Base-by-base conservation (phyloP, 2,329 filamentous ascomycete species). In the Cadophora luteo-olivacea region DNA sequence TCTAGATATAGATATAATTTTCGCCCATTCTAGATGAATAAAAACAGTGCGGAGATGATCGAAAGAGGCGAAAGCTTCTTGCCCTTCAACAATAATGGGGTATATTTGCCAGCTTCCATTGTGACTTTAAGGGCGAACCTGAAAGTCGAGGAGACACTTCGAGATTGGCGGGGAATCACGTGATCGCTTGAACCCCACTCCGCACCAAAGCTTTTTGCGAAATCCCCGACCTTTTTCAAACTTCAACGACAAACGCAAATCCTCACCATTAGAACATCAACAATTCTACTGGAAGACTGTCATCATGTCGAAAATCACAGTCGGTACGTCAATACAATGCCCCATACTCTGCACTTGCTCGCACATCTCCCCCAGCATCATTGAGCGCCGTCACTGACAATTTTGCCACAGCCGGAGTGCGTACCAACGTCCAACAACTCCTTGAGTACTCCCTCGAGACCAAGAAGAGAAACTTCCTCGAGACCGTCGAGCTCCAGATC, bases 401-500 rank as follows among this genome's bases (percentile, higher is more conserved):
- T 60, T 66, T 69, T 69, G 82, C 79, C 84, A 84, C 89, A 87
- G 93, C 93, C 89, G 93, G 94, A 92, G 94, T 97, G 89, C 93
- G 94, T 89, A 87, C 89, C 83, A 95, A 98, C 87, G 93, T 98
- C 83, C 86, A 91, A 84, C 89, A 96, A 83, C 89, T 99, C 80
- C 92, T 99, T 80, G 91, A 97, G 81, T 98, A 98, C 91, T 97
- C 92, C 82, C 87, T 87, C 80, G 90, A 97, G 84, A 93, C 92
- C 84, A 97, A 97, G 92, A 97, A 97, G 92, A 88, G 94, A 79
- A 97, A 97, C 90, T 97, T 97, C 87, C 88, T 97, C 82, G 93
- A 96, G 88, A 95, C 92, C 81, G 93, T 97, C 83, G 91, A 94
- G 84, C 91, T 92, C 78, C 89, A 93, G 84, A 96, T 97, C 87